These are phyloP conservation scores for Gonapodya prolifera DNA, from an alignment of 192 early-diverging fungal species.

Conservation along the genomic window DNA sequence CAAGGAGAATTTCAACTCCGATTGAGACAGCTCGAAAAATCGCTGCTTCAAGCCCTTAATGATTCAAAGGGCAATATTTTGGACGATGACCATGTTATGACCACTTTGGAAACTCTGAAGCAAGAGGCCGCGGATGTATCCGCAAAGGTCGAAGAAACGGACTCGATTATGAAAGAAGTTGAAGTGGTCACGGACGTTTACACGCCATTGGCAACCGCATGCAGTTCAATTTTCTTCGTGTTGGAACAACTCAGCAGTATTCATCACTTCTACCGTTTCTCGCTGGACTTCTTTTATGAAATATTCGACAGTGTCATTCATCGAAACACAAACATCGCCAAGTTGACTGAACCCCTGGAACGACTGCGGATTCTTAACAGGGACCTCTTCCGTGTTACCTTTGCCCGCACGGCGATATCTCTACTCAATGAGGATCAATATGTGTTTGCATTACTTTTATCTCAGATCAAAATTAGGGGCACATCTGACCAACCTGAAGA, in stretches of 20 bases:
- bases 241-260: constrained; percentile 84
- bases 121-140: constrained; percentile 90
- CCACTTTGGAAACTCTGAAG: constrained; percentile 90
- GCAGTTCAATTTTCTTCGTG: constrained; percentile 90
- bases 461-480: constrained; percentile 69
- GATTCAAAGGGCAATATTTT: constrained; percentile 93
- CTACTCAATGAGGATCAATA: constrained; percentile 85
- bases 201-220: constrained; percentile 80
- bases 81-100: constrained; percentile 91
- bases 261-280: constrained; percentile 97
- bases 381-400: constrained; percentile 77
- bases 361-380: constrained; percentile 61
- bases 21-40: constrained; percentile 84
- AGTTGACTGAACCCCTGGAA: constrained; percentile 47
- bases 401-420: constrained; percentile 62
- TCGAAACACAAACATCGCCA: constrained; percentile 51
- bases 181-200: constrained; percentile 82
- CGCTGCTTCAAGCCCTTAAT: constrained; percentile 83
- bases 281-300: constrained; percentile 86
- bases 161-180: constrained; percentile 87
- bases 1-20: constrained; percentile 95
- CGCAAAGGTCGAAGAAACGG: constrained; percentile 85
- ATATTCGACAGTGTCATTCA: constrained; percentile 83
- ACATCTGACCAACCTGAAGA: constrained; percentile 43
- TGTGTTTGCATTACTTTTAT: constrained; percentile 74